These are phyloP conservation scores for Pisolithus orientalis DNA, from an alignment of 768 basidiomycete genomes.

Conservation along the genomic window DNA sequence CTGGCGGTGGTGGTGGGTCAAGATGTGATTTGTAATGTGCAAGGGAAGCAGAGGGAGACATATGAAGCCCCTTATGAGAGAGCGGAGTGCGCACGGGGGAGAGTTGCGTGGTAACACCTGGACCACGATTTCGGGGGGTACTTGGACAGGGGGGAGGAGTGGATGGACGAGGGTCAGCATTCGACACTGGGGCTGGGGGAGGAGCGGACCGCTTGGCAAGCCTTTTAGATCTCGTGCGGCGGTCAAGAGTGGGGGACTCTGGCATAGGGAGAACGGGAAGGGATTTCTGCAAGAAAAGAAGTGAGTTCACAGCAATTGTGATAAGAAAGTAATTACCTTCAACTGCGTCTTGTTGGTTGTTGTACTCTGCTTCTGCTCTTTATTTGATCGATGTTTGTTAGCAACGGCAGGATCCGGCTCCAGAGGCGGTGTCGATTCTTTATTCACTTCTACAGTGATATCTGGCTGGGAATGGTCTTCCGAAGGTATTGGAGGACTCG, in stretches of 20 bases:
- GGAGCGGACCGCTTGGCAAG: constrained; percentile 11
- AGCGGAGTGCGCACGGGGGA: constrained; percentile 63
- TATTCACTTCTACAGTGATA: constrained; percentile 6
- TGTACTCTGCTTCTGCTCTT: constrained; percentile 16
- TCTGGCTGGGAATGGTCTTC: constrained; percentile 19
- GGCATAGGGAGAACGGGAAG: constrained; percentile 37
- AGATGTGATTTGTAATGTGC: constrained; percentile 64
- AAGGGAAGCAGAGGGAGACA: constrained; percentile 62
- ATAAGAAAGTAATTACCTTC: constrained; percentile 10
- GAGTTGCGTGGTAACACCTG: constrained; percentile 32
- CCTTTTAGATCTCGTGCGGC: constrained; percentile 24
- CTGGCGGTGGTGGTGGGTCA: constrained; percentile 49
- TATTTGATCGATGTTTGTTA: constrained; percentile 5
- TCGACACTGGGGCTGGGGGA: constrained; percentile 21
- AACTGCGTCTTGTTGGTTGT: constrained; percentile 22
- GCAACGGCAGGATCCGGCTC: constrained; percentile 5
- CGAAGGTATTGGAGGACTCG: constrained; percentile 47
- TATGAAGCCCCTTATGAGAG: constrained; percentile 61
- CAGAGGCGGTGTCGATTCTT: constrained; percentile 14
- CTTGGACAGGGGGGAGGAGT: constrained; percentile 36
- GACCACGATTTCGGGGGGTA: constrained; percentile 27
- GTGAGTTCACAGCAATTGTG: not conserved
- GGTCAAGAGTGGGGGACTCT: constrained; percentile 40
- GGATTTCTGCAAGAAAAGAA: constrained; percentile 24
- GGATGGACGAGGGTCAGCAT: constrained; percentile 13